These are phyloP conservation scores for Nitzschia putrida DNA, from an alignment of 108 stramenopile genomes.

Conservation along the genomic window DNA sequence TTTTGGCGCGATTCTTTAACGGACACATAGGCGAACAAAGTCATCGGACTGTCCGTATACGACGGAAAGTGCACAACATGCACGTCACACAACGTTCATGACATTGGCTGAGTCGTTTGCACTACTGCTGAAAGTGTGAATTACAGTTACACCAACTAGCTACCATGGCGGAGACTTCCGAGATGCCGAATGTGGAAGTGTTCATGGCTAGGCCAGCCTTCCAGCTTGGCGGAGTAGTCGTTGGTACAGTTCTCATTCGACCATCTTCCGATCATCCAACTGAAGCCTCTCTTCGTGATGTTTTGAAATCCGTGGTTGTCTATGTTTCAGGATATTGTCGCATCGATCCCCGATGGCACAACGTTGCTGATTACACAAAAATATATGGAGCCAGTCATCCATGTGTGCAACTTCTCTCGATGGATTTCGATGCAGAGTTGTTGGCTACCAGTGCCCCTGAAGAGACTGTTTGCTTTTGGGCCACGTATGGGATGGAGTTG, in stretches of 20 bases:
- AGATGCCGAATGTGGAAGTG: conserved; percentile 40
- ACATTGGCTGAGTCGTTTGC: neutral
- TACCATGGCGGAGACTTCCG: neutral
- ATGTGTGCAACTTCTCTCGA: conserved; percentile 12
- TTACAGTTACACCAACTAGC: neutral
- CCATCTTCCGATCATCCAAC: conserved; percentile 1
- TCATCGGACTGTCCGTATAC: neutral
- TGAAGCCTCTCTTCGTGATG: conserved; percentile 10
- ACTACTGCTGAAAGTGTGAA: neutral
- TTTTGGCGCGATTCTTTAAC: too few relatives aligned
- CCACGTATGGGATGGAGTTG: conserved; percentile 50
- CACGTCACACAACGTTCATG: neutral
- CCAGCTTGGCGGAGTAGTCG: conserved; percentile 42
- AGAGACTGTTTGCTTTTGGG: conserved; percentile 58
- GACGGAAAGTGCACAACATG: neutral
- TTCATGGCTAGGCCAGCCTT: conserved; percentile 46
- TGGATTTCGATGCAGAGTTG: conserved; percentile 34
- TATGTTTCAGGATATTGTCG: conserved; percentile 43
- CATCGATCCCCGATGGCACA: conserved; percentile 62
- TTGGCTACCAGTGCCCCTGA: conserved; percentile 17
- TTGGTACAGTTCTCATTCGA: conserved; percentile 47
- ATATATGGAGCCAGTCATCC: conserved; percentile 40
- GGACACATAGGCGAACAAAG: neutral
- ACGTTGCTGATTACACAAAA: conserved; percentile 26
- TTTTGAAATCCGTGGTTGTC: conserved; percentile 32